Conservation (phyloP, 2,329 filamentous ascomycete species). For the Fusarium irregulare region DNA sequence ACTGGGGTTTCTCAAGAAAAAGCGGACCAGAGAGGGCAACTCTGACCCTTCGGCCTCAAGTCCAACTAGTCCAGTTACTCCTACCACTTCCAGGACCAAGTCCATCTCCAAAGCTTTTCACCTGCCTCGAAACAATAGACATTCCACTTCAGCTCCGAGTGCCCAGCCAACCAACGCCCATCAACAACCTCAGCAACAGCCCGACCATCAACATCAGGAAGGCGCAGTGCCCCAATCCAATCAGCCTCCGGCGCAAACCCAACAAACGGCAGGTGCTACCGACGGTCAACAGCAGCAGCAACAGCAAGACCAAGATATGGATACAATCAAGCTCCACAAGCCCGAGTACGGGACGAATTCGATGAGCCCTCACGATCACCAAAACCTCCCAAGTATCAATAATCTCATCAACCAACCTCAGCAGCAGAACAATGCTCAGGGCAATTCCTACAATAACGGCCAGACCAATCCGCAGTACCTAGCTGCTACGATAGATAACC, state of each 20-base stretch:
- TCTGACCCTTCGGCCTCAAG: conserved; percentile 75
- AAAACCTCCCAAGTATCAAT: conserved; percentile 83
- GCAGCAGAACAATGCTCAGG: conserved; percentile 56
- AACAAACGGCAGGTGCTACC: conserved; percentile 34
- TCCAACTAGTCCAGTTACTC: conserved; percentile 71
- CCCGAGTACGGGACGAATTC: conserved; percentile 43
- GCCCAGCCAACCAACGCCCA: conserved; percentile 27
- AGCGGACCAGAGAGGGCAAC: conserved; percentile 93
- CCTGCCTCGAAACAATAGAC: conserved; percentile 50
- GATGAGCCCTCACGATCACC: conserved; percentile 58
- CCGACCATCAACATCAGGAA: conserved; percentile 40
- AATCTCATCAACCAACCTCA: conserved; percentile 77
- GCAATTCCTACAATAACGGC: conserved; percentile 46
- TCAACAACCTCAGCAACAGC: conserved; percentile 36
- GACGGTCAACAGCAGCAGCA: conserved; percentile 43
- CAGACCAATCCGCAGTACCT: conserved; percentile 45
- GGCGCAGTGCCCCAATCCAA: conserved; percentile 34
- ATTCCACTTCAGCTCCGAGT: conserved; percentile 44
- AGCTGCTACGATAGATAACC: conserved; percentile 43
- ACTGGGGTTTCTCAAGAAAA: conserved; percentile 97
- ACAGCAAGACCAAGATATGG: conserved; percentile 44
- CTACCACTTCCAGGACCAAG: conserved; percentile 61
- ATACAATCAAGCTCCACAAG: conserved; percentile 46
- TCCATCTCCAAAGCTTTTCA: conserved; percentile 62
- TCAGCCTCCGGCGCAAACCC: conserved; percentile 30